Evolutionary conservation across 2,329 filamentous ascomycete species (phyloP).

Genomic region (Sporothrix dimorphospora): DNA sequence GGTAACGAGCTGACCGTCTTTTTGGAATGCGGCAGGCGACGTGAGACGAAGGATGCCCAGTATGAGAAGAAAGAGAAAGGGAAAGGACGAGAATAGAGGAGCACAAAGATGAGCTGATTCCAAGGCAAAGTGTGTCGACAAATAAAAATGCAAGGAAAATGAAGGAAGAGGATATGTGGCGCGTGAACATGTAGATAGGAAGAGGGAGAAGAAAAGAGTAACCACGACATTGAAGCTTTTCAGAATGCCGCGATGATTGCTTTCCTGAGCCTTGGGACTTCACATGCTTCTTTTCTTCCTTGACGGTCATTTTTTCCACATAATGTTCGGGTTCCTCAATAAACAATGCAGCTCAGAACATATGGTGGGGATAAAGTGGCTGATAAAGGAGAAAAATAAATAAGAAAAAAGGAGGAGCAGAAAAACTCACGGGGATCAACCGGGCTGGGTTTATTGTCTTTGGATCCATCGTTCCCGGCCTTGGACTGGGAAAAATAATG

Average conservation of each 20-base stretch:
- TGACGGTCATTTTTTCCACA: not conserved
- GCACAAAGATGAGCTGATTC: conserved; percentile 7
- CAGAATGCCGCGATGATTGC: not conserved
- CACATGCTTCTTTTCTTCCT: not conserved
- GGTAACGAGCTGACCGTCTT: conserved; percentile 5
- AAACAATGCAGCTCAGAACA: conserved; percentile 5
- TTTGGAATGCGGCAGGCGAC: not conserved
- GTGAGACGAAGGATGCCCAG: not conserved
- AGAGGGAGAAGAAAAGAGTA: not conserved
- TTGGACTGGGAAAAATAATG: not conserved
- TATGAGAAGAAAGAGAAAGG: not conserved
- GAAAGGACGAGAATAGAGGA: not conserved
- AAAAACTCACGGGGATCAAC: conserved; percentile 25
- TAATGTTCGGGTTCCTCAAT: not conserved
- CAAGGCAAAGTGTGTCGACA: not conserved
- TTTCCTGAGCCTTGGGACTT: not conserved
- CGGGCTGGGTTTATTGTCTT: conserved; percentile 21
- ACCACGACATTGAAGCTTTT: not conserved
- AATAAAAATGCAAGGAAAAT: not conserved
- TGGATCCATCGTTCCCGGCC: conserved; percentile 6
- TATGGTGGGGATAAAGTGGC: conserved; percentile 23
- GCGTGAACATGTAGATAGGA: too few relatives aligned
- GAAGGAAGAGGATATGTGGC: not conserved
- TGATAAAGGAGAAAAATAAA: not conserved
- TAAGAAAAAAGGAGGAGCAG: not conserved